Evolutionary conservation across 306 rosid species (phyloP), one percentile per base, ranked within the genome.

Genomic region (Pterocarpus santalinus): DNA sequence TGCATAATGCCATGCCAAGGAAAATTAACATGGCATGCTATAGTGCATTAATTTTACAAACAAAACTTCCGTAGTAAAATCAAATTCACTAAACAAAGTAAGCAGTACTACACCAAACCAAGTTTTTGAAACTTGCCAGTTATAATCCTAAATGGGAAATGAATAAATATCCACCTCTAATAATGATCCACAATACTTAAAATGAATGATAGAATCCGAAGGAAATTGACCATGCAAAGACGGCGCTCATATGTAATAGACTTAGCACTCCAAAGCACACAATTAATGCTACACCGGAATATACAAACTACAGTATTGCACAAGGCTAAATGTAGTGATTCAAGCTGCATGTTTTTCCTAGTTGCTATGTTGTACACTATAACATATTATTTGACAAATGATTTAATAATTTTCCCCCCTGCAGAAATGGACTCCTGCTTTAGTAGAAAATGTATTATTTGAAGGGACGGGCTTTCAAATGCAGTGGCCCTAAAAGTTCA

Each of bases 401-500:
- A 16, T 13, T 8, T 5, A 33, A 33, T 6, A 33, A 33, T 30
- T 61, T 32, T 30, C n/a, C 13, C 13, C 35, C 65, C 39, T 43
- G 49, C 49, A 75, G 28, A 75, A 60, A 28, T 58, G 3, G 14
- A 44, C 58, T 74, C 39, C 5, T n/a, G 43, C 39, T 53, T 66
- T 51, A 39, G 36, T 8, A 55, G 35, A 56, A 39, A 44, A 69
- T 68, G 35, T 69, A 38, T 4, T 38, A 38, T 38, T 38, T 38
- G 41, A 1, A 10, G 2, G 7, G 46, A 1, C 10, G 2, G 7
- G 46, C 44, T 10, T 46, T 76, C 65, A 65, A 36, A 57, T 69
- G n/a, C 64, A 60, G 9, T 16, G 3, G 1, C 15, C 49, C 49
- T 15, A 43, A n/a, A 35, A 14, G 47, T 36, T 65, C 14, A n/a